phyloP scores from a whole-genome alignment of 73 alveolate species.

The Paramecium biaurelia region DNA sequence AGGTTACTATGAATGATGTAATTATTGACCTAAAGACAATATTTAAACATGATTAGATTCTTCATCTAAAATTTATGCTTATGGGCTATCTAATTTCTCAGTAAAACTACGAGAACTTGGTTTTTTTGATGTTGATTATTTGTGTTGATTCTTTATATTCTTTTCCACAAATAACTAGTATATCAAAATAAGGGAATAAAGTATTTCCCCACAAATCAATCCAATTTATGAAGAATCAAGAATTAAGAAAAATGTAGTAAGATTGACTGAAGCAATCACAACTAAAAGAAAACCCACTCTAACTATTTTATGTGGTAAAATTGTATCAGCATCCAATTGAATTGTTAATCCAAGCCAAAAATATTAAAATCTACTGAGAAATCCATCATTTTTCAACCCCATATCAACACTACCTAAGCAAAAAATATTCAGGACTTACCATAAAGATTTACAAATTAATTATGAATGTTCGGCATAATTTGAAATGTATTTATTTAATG shows the following conservation, averaged over 20 bases:
- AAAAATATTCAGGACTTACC: constrained; percentile 2
- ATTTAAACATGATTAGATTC: not conserved
- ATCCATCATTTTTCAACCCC: not conserved
- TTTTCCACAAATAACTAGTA: not conserved
- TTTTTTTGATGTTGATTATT: not conserved
- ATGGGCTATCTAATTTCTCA: not conserved
- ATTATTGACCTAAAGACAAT: not conserved
- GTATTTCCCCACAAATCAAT: not conserved
- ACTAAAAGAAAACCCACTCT: not conserved
- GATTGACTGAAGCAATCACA: not conserved
- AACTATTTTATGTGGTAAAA: not conserved
- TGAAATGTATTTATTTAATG: not conserved
- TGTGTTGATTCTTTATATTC: not conserved
- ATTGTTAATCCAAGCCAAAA: not conserved
- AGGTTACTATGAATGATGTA: too few relatives aligned
- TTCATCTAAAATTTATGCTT: not conserved
- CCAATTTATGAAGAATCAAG: not conserved
- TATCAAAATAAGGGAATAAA: not conserved
- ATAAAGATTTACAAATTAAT: not conserved
- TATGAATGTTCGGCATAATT: not conserved
- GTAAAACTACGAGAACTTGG: not conserved
- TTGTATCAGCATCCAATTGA: not conserved
- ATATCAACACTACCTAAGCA: not conserved
- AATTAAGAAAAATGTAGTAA: not conserved
- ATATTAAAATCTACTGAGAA: not conserved